phyloP scores from a whole-genome alignment of 768 basidiomycete species.

The Amyloporia xantha region DNA sequence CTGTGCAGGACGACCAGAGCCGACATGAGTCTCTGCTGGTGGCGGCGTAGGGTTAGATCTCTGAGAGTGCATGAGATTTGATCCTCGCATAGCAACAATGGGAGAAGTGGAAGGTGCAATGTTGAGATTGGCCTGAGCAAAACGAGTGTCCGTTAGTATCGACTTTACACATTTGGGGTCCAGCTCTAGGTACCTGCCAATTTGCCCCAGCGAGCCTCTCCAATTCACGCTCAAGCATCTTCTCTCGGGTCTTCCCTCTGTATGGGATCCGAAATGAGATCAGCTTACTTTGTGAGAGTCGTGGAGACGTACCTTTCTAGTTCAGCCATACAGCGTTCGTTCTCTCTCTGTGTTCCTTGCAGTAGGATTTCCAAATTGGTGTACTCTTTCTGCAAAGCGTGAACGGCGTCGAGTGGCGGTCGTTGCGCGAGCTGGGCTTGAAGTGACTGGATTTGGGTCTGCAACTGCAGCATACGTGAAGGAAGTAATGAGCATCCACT shows the following conservation, averaged over 20 bases:
- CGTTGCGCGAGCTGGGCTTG: constrained; percentile 61
- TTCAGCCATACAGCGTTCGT: constrained; percentile 78
- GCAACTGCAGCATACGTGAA: no score
- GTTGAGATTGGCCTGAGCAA: constrained; percentile 28
- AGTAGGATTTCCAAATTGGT: constrained; percentile 70
- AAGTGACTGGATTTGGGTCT: constrained; percentile 53
- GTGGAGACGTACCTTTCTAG: constrained; percentile 48
- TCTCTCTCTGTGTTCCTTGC: constrained; percentile 79
- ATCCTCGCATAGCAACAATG: constrained; percentile 23
- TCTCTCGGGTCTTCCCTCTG: constrained; percentile 66
- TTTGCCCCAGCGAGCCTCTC: constrained; percentile 68
- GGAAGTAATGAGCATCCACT: no score
- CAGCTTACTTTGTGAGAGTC: not conserved
- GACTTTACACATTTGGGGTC: no score
- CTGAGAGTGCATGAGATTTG: constrained; percentile 13
- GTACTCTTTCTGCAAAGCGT: constrained; percentile 64
- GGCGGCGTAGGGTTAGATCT: constrained; percentile 9
- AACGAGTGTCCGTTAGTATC: not conserved
- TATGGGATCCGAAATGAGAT: not conserved
- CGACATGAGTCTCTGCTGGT: constrained; percentile 2
- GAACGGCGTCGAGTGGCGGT: constrained; percentile 61
- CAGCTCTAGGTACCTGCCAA: constrained; percentile 57
- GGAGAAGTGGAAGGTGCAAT: constrained; percentile 29
- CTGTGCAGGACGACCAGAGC: not conserved
- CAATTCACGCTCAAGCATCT: constrained; percentile 68